A percentile compares a stretch with the other conserved stretches of the same genome.
Conservation (phyloP, 164 flowering plant species). For the Protea cynaroides region DNA sequence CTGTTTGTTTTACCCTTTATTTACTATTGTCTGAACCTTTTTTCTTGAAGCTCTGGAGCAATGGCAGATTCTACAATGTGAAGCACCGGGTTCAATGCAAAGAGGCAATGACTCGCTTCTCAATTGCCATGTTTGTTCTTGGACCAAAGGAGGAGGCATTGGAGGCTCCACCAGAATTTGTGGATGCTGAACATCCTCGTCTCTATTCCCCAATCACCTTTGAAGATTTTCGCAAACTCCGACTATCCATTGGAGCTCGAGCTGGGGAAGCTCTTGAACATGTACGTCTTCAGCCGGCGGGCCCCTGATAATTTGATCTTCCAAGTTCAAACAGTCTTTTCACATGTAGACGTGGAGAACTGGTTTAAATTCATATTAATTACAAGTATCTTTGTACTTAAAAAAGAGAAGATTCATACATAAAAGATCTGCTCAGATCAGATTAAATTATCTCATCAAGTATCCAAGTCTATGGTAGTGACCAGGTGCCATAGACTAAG, state of each 20-base stretch:
- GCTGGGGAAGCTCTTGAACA: constrained; percentile 64
- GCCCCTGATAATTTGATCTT: no score
- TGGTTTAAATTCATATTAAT: no score
- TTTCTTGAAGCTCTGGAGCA: constrained; percentile 59
- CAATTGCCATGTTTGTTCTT: constrained; percentile 58
- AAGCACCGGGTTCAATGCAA: constrained; percentile 68
- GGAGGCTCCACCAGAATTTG: constrained; percentile 43
- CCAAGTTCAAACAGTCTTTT: no score
- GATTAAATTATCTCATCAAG: no score
- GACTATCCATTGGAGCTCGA: constrained; percentile 29
- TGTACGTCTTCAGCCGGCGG: constrained; percentile 11
- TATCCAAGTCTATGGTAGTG: no score
- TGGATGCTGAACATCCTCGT: constrained; percentile 50
- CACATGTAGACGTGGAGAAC: no score
- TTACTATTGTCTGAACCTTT: no score
- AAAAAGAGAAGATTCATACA: no score
- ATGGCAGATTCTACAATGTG: constrained; percentile 57
- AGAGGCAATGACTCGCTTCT: constrained; percentile 41
- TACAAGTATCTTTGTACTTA: no score
- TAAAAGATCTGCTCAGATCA: no score
- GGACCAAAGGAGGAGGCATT: constrained; percentile 51
- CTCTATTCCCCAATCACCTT: constrained; percentile 42
- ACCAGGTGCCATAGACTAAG: no score
- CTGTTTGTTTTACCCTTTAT: no score
- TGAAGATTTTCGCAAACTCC: constrained; percentile 44